Conservation (phyloP, 805 yeast species). For the Candida stauntonica region DNA sequence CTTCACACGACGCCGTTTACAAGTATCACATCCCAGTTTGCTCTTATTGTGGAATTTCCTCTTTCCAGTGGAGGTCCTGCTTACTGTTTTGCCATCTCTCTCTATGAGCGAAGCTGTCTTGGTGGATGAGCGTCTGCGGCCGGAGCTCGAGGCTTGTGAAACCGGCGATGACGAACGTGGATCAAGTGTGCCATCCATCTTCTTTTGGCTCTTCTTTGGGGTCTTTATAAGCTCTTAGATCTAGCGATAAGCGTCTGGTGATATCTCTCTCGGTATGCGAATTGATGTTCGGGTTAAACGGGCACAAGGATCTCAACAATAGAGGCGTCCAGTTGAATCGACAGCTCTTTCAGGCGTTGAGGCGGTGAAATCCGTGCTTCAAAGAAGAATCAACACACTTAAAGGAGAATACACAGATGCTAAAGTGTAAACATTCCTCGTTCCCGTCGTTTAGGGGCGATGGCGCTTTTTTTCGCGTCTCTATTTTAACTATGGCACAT, state of each 20-base stretch:
- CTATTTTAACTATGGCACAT: not conserved
- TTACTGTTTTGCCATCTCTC: slow-evolving; percentile 36
- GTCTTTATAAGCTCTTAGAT: too few species aligned
- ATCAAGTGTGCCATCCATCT: not conserved
- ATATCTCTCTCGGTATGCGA: too few species aligned
- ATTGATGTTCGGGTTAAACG: too few species aligned
- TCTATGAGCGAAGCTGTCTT: slow-evolving; percentile 28
- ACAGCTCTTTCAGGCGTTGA: slow-evolving; percentile 12
- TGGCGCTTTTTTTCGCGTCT: not conserved
- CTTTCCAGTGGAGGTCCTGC: slow-evolving; percentile 55
- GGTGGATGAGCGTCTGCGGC: slow-evolving; percentile 9
- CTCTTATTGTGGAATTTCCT: slow-evolving; percentile 88
- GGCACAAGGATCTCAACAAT: too few species aligned
- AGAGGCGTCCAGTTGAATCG: slow-evolving; percentile 14
- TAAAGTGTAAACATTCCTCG: slow-evolving; percentile 10
- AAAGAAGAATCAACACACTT: too few species aligned
- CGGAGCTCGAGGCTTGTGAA: slow-evolving; percentile 3
- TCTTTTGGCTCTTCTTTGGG: too few species aligned
- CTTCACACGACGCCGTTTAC: slow-evolving; percentile 85
- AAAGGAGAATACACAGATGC: too few species aligned
- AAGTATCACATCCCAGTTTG: slow-evolving; percentile 82
- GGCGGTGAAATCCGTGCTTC: too few species aligned
- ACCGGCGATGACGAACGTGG: slow-evolving; percentile 1
- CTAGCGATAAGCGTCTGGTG: too few species aligned
- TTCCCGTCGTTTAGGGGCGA: slow-evolving; percentile 12